Conservation (phyloP, 2,329 filamentous ascomycete species). For the Ophiocordyceps camponoti-saundersi region DNA sequence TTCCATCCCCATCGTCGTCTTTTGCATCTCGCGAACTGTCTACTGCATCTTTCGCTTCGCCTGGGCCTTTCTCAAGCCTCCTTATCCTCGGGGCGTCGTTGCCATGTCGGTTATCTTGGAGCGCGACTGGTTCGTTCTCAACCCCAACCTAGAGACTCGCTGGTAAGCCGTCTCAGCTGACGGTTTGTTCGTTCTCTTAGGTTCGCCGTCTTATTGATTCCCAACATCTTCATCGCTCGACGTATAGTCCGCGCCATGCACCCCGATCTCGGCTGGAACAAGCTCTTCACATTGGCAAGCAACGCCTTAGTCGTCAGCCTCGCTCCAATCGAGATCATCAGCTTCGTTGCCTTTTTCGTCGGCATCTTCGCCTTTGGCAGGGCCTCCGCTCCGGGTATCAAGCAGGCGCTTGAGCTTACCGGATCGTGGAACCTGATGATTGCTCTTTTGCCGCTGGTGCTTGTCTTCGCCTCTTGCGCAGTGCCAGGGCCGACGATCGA, state of each 20-base stretch:
- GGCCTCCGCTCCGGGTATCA: background rate
- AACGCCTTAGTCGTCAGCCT: conserved; percentile 11
- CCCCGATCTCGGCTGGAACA: conserved; percentile 17
- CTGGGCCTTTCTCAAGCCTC: conserved; percentile 12
- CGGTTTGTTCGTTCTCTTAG: conserved; percentile 3
- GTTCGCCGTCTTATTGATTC: conserved; percentile 15
- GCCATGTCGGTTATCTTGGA: conserved; percentile 18
- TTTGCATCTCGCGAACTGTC: conserved; percentile 17
- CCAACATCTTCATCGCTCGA: conserved; percentile 22
- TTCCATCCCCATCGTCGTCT: conserved; percentile 18
- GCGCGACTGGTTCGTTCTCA: conserved; percentile 13
- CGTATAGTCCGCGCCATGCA: conserved; percentile 20
- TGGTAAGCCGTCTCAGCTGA: background rate
- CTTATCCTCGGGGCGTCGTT: conserved; percentile 9
- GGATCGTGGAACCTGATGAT: conserved; percentile 8
- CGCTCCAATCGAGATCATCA: conserved; percentile 12
- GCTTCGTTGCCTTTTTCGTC: conserved; percentile 12
- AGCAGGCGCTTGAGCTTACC: conserved; percentile 6
- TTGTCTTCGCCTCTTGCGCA: conserved; percentile 8
- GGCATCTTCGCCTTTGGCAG: conserved; percentile 5
- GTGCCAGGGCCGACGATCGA: conserved; percentile 12
- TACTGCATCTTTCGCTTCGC: conserved; percentile 18
- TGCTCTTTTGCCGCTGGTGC: conserved; percentile 7
- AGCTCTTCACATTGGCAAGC: conserved; percentile 7
- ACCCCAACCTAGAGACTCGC: too few species aligned